Evolutionary conservation across 352 stramenopile genomes (phyloP).

Genomic region (Pythium insidiosum): DNA sequence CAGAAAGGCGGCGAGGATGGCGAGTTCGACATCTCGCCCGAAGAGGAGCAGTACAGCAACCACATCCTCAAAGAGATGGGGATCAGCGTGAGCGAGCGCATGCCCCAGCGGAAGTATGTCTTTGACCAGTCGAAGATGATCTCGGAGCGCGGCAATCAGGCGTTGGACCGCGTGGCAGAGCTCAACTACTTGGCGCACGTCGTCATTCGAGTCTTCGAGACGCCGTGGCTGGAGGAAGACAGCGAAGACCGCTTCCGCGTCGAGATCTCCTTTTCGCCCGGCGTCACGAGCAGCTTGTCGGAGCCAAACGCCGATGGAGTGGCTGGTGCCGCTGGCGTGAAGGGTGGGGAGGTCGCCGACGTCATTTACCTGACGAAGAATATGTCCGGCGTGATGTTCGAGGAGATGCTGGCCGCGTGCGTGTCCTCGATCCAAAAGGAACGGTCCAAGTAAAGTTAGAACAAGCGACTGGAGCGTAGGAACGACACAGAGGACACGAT

Average conservation of each 20-base stretch:
- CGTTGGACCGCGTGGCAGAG: constrained; percentile 87
- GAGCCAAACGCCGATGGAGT: no score
- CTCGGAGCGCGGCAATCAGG: constrained; percentile 52
- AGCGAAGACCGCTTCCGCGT: constrained; percentile 80
- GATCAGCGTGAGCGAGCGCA: constrained; percentile 74
- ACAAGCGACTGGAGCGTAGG: no score
- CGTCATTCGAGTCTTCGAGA: constrained; percentile 98
- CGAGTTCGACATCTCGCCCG: constrained; percentile 66
- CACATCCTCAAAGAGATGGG: constrained; percentile 81
- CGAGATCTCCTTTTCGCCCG: constrained; percentile 80
- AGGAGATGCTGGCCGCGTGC: constrained; percentile 82
- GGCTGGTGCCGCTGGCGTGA: constrained; percentile 2
- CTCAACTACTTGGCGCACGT: constrained; percentile 99
- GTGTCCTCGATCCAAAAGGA: constrained; percentile 73
- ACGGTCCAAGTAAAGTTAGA: no score
- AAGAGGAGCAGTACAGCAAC: constrained; percentile 81
- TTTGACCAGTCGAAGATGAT: constrained; percentile 79
- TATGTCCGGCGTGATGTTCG: constrained; percentile 85
- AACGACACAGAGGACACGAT: no score
- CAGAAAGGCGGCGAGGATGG: constrained; percentile 43
- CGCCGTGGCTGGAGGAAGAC: constrained; percentile 76
- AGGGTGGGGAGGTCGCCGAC: constrained; percentile 36
- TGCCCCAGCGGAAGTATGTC: constrained; percentile 74
- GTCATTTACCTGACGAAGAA: constrained; percentile 80
- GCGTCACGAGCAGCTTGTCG: constrained; percentile 45